phyloP scores from a whole-genome alignment of 140 eudicot genomes.

The Anethum foeniculum region DNA sequence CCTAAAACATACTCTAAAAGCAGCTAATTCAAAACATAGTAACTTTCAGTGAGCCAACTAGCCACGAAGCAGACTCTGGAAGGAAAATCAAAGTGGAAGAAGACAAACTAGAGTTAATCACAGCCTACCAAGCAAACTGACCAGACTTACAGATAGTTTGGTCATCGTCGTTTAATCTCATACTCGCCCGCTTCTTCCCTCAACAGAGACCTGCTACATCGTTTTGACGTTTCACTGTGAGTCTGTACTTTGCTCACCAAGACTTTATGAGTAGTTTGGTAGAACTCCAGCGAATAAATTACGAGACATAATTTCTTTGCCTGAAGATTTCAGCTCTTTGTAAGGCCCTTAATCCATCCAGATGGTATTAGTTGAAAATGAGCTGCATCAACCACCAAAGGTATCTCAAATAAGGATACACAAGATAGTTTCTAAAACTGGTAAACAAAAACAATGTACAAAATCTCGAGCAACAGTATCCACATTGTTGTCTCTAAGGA shows the following conservation, averaged over 20 bases:
- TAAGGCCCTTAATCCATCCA: slow-evolving; percentile 77
- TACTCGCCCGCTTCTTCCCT: slow-evolving; percentile 70
- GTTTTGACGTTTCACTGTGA: not conserved
- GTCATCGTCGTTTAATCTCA: slow-evolving; percentile 73
- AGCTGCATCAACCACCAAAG: slow-evolving; percentile 43
- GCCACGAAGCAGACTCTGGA: no score
- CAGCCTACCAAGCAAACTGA: slow-evolving; percentile 79
- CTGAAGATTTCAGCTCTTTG: slow-evolving; percentile 73
- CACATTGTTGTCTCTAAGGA: not conserved
- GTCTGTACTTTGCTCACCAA: not conserved
- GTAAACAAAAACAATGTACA: not conserved
- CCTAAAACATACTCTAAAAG: no score
- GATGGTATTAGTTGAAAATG: slow-evolving; percentile 90
- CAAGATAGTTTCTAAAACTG: not conserved
- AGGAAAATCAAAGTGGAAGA: no score
- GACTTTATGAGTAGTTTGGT: not conserved
- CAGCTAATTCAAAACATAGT: no score
- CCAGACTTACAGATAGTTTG: slow-evolving; percentile 75
- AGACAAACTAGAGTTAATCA: slow-evolving; percentile 59
- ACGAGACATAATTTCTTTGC: slow-evolving; percentile 15
- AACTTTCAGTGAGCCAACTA: no score
- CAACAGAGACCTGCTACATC: slow-evolving; percentile 67
- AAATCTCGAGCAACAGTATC: not conserved
- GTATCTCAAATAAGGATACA: slow-evolving; percentile 10
- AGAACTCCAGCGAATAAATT: not conserved